Evolutionary conservation across 495 filamentous ascomycete species (phyloP).

Genomic region (Aspergillus sparsus): DNA sequence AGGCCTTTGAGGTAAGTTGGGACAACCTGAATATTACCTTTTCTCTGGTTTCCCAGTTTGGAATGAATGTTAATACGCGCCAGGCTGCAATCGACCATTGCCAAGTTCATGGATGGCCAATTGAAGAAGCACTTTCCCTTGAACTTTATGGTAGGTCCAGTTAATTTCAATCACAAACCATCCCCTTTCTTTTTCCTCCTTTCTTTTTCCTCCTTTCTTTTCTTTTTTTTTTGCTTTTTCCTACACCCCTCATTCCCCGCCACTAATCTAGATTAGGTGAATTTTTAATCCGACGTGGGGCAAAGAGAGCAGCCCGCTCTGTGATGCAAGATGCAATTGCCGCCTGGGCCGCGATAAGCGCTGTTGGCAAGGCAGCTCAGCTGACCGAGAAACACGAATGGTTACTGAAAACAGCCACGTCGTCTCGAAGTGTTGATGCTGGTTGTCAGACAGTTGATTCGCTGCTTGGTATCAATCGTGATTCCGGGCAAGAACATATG

Average conservation of each 20-base stretch:
- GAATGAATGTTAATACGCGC: constrained; percentile 2
- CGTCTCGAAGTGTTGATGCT: constrained; percentile 62
- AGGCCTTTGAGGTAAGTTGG: constrained; percentile 59
- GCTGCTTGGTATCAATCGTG: constrained; percentile 51
- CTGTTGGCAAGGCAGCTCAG: constrained; percentile 69
- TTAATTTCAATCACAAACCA: neutral
- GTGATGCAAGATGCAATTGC: constrained; percentile 71
- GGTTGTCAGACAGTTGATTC: constrained; percentile 70
- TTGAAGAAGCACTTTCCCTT: constrained; percentile 79
- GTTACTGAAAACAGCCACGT: constrained; percentile 66
- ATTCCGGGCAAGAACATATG: constrained; percentile 55
- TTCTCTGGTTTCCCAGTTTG: too few relatives aligned
- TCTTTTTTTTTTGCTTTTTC: constrained; percentile 2
- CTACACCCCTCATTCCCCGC: constrained; percentile 13
- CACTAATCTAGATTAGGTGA: constrained; percentile 49
- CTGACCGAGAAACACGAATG: constrained; percentile 71
- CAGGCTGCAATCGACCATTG: constrained; percentile 72
- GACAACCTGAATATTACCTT: neutral
- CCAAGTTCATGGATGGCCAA: constrained; percentile 69
- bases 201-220: neutral
- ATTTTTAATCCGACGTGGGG: constrained; percentile 69
- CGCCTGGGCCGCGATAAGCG: constrained; percentile 73
- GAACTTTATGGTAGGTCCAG: constrained; percentile 57
- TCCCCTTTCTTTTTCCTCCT: neutral
- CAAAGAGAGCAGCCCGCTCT: constrained; percentile 70